Conservation (phyloP, 73 alveolate genomes). For the Paramecium tetraurelia region DNA sequence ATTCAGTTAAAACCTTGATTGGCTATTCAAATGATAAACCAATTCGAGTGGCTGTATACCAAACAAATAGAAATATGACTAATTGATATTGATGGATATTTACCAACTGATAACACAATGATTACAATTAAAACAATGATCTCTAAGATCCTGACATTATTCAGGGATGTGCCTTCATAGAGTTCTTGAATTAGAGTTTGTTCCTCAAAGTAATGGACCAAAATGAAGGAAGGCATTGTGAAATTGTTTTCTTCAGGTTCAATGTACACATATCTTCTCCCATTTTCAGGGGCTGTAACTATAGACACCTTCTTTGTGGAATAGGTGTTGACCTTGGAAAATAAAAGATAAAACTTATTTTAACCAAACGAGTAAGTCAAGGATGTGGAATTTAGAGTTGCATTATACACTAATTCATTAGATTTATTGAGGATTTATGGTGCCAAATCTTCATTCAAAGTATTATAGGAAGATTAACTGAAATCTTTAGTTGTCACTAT, state of each 20-base stretch:
- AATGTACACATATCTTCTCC: conserved; percentile 2
- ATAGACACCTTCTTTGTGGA: background rate
- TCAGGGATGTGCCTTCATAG: background rate
- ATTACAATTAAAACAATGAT: conserved; percentile 23
- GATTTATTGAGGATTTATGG: background rate
- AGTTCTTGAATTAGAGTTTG: background rate
- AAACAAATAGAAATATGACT: conserved; percentile 29
- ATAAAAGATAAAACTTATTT: background rate
- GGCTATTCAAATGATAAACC: conserved; percentile 44
- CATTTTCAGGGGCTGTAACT: conserved; percentile 40
- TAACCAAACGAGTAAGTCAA: background rate
- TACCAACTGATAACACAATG: conserved; percentile 18
- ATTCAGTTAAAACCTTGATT: conserved; percentile 6
- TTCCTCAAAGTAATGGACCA: conserved; percentile 33
- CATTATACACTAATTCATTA: background rate
- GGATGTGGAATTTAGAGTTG: background rate
- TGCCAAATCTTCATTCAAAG: background rate
- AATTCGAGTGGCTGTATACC: conserved; percentile 28
- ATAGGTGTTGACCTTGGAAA: background rate
- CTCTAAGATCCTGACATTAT: conserved; percentile 7
- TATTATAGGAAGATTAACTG: background rate
- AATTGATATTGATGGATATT: background rate
- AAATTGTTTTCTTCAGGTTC: conserved; percentile 7
- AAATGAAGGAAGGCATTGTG: background rate
- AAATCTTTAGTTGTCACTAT: background rate